Conservation (phyloP, 2,329 filamentous ascomycete species). For the Aureobasidium sp. region DNA sequence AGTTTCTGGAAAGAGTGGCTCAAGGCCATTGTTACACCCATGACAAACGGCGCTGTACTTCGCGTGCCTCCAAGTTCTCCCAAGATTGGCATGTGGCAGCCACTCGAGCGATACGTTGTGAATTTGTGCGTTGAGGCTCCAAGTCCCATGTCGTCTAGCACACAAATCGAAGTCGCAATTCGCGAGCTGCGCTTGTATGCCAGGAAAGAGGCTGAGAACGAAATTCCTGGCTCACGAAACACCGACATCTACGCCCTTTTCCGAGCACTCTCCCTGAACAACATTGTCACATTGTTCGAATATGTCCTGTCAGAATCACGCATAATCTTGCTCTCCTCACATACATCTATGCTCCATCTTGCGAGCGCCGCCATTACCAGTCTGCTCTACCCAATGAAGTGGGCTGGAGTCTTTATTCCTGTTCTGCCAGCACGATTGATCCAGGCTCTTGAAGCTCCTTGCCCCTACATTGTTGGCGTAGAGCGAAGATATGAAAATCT, state of each 20-base stretch:
- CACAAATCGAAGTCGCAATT: conserved; percentile 86
- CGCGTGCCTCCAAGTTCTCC: conserved; percentile 84
- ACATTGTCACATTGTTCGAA: conserved; percentile 88
- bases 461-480: conserved; percentile 94
- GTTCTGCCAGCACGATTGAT: conserved; percentile 80
- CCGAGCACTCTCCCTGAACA: conserved; percentile 79
- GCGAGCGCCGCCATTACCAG: conserved; percentile 81
- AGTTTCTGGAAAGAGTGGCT: conserved; percentile 99
- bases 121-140: conserved; percentile 94
- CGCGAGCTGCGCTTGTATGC: conserved; percentile 88
- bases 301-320: conserved; percentile 88
- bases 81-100: conserved; percentile 89
- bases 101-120: conserved; percentile 90
- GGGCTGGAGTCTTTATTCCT: conserved; percentile 91
- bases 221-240: conserved; percentile 84
- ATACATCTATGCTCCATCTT: conserved; percentile 92
- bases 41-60: conserved; percentile 79
- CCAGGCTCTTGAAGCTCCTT: conserved; percentile 87
- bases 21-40: conserved; percentile 85
- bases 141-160: conserved; percentile 85
- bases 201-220: conserved; percentile 84
- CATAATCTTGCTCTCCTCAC: conserved; percentile 92
- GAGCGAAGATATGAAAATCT: conserved; percentile 84
- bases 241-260: conserved; percentile 92
- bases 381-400: conserved; percentile 82